Percentiles rank a stretch among this genome's conserved stretches.
These are phyloP conservation scores for Paulownia fortunei DNA, from an alignment of 257 asterid species.

Conservation along the genomic window DNA sequence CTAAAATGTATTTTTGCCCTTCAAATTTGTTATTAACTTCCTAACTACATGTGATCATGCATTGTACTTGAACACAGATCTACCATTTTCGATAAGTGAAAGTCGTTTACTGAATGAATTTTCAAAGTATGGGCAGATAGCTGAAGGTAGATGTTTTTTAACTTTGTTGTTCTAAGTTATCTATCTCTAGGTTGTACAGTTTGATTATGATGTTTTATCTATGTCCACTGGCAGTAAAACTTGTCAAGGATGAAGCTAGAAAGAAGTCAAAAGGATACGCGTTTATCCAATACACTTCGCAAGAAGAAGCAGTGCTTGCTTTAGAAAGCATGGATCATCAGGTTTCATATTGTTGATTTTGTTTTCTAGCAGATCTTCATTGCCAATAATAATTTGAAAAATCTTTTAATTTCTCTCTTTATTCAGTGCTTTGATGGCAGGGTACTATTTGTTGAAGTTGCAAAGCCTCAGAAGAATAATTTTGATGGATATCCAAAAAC, in stretches of 20 bases:
- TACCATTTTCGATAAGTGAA: constrained; percentile 56
- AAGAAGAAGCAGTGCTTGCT: constrained; percentile 64
- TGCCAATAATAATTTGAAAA: neutral
- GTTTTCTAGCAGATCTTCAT: neutral
- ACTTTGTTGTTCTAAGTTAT: neutral
- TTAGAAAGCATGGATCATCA: constrained; percentile 70
- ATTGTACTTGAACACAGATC: constrained; percentile 47
- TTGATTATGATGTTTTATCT: neutral
- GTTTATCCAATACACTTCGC: constrained; percentile 64
- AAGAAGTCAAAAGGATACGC: constrained; percentile 64
- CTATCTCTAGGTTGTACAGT: neutral
- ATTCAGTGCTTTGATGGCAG: constrained; percentile 57
- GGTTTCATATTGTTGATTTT: constrained; percentile 36
- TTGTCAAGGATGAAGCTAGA: constrained; percentile 52
- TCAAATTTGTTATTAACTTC: constrained; percentile 2
- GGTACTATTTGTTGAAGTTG: constrained; percentile 55
- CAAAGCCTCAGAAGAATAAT: constrained; percentile 49
- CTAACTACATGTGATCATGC: neutral
- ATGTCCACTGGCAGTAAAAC: constrained; percentile 43
- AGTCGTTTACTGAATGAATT: constrained; percentile 52
- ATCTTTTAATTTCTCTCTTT: neutral
- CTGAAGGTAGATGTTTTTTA: constrained; percentile 52
- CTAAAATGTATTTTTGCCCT: neutral
- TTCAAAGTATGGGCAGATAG: constrained; percentile 65
- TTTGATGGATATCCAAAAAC: constrained; percentile 52